phyloP scores from a whole-genome alignment of 371 early-diverging fungal species.

The Rhizomucor miehei region DNA sequence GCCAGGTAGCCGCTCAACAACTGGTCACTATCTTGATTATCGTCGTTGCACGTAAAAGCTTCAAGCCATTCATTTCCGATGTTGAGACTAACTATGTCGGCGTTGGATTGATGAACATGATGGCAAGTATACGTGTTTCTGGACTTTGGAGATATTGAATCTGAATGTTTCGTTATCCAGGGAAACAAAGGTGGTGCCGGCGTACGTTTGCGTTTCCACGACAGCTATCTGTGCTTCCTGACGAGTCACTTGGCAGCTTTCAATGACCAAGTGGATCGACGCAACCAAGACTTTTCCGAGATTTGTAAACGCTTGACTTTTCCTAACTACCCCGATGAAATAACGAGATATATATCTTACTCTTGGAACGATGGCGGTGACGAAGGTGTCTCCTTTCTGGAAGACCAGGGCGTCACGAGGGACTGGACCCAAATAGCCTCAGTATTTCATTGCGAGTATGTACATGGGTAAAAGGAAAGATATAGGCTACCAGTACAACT shows the following conservation, averaged over 20 bases:
- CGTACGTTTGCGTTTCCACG: conserved; percentile 72
- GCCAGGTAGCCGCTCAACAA: conserved; percentile 68
- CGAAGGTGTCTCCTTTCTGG: conserved; percentile 41
- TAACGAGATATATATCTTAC: conserved; percentile 30
- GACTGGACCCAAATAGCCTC: conserved; percentile 46
- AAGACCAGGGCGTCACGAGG: conserved; percentile 20
- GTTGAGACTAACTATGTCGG: conserved; percentile 63
- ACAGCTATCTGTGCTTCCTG: conserved; percentile 84
- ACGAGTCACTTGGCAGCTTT: conserved; percentile 92
- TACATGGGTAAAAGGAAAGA: background rate
- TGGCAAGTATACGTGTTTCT: conserved; percentile 49
- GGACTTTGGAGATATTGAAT: background rate
- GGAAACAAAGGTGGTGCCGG: conserved; percentile 95
- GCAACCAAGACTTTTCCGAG: conserved; percentile 89
- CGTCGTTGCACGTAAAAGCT: conserved; percentile 65
- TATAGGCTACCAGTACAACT: background rate
- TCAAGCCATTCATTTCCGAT: conserved; percentile 54
- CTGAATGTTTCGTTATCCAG: conserved; percentile 24
- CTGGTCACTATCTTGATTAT: conserved; percentile 86
- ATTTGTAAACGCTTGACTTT: conserved; percentile 74
- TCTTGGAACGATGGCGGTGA: conserved; percentile 50
- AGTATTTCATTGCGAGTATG: conserved; percentile 72
- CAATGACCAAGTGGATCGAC: conserved; percentile 67
- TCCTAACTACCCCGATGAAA: conserved; percentile 25
- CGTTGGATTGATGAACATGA: conserved; percentile 78